A percentile compares a stretch with the other conserved stretches of the same genome.
Conservation (phyloP, 2,329 filamentous ascomycete genomes). For the Aspergillus floridensis region DNA sequence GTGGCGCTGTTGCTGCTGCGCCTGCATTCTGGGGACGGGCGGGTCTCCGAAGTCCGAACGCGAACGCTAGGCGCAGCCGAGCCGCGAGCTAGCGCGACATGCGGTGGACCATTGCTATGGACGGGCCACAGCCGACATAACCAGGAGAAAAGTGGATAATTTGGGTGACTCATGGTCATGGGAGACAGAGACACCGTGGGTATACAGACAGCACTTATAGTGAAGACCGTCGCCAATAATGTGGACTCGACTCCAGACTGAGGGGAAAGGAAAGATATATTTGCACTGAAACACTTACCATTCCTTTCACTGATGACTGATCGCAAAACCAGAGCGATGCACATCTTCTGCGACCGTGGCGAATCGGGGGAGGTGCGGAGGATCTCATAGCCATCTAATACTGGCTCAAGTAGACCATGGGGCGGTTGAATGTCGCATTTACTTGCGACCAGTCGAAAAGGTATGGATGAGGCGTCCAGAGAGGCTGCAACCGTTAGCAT, state of each 20-base stretch:
- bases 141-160: neutral
- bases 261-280: neutral
- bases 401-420: constrained; percentile 68
- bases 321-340: constrained; percentile 71
- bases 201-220: neutral
- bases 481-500: constrained; percentile 55
- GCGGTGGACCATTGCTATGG: constrained; percentile 22
- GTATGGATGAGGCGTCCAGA: constrained; percentile 68
- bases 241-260: neutral
- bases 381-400: constrained; percentile 67
- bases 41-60: constrained; percentile 16
- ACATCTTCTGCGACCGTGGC: constrained; percentile 70
- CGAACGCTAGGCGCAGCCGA: constrained; percentile 28
- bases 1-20: constrained; percentile 6
- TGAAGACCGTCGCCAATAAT: too few relatives aligned
- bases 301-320: constrained; percentile 65
- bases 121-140: constrained; percentile 4
- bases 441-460: constrained; percentile 78
- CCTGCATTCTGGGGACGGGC: constrained; percentile 16
- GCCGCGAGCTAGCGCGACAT: constrained; percentile 26
- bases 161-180: neutral
- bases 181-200: neutral
- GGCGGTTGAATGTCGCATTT: constrained; percentile 80
- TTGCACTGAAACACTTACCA: constrained; percentile 54
- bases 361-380: constrained; percentile 70